phyloP scores from a whole-genome alignment of 2,329 filamentous ascomycete species.

The Alternaria infectoria region DNA sequence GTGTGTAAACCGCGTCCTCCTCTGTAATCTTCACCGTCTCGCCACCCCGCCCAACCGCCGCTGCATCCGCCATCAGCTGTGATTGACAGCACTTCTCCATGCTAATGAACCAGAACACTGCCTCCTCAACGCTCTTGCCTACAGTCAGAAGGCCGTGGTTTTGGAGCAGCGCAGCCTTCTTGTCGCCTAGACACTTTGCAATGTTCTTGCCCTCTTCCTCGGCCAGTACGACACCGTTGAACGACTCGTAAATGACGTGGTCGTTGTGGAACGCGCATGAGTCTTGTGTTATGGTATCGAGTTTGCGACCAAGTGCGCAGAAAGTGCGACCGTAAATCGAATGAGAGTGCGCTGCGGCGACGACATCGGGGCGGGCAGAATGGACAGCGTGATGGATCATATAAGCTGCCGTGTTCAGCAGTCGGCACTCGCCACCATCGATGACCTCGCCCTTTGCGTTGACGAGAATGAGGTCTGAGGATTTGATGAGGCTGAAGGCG shows the following conservation, averaged over 20 bases:
- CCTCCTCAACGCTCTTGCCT: conserved; percentile 57
- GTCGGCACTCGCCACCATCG: conserved; percentile 60
- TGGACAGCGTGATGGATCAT: conserved; percentile 67
- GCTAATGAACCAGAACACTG: conserved; percentile 61
- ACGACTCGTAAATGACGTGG: conserved; percentile 59
- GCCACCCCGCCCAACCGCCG: conserved; percentile 66
- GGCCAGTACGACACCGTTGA: conserved; percentile 61
- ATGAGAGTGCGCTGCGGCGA: conserved; percentile 65
- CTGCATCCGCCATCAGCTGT: conserved; percentile 61
- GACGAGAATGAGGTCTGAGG: conserved; percentile 71
- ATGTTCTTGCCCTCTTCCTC: conserved; percentile 62
- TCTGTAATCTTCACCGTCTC: conserved; percentile 71
- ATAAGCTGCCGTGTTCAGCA: conserved; percentile 58
- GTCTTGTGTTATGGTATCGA: conserved; percentile 67
- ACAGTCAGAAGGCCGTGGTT: conserved; percentile 62
- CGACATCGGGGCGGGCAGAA: conserved; percentile 63
- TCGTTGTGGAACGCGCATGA: conserved; percentile 62
- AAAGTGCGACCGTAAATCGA: conserved; percentile 67
- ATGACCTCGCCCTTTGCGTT: conserved; percentile 67
- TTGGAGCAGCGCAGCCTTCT: conserved; percentile 60
- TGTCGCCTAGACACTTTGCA: conserved; percentile 55
- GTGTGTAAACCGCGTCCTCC: conserved; percentile 72
- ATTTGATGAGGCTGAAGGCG: conserved; percentile 67
- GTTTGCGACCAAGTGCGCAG: conserved; percentile 64
- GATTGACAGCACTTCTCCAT: conserved; percentile 62